These are phyloP conservation scores for Myxozyma udenii DNA, from an alignment of 805 yeast genomes.

Conservation along the genomic window DNA sequence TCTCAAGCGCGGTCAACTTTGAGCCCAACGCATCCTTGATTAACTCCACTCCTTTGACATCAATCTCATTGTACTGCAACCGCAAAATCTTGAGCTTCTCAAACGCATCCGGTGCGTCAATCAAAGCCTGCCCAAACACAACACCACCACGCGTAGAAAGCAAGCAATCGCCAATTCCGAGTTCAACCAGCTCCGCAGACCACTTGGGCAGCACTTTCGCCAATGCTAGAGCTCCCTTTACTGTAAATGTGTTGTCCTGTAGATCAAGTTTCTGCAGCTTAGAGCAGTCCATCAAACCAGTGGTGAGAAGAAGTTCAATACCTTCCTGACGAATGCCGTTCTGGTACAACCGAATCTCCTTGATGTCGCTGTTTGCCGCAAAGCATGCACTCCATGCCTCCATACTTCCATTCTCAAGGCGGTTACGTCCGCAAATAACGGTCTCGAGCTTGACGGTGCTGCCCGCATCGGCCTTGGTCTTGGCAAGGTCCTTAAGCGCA, in stretches of 20 bases:
- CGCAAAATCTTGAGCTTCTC: constrained; percentile 56
- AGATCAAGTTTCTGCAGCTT: constrained; percentile 70
- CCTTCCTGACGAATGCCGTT: constrained; percentile 98
- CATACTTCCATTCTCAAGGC: constrained; percentile 93
- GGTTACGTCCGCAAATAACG: constrained; percentile 93
- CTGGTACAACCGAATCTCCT: constrained; percentile 79
- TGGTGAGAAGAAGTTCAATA: constrained; percentile 63
- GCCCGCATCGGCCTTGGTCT: constrained; percentile 52
- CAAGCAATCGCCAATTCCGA: constrained; percentile 85
- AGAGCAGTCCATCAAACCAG: constrained; percentile 65
- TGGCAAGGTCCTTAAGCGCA: constrained; percentile 69
- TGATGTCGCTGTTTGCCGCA: constrained; percentile 66
- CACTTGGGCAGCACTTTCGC: constrained; percentile 61
- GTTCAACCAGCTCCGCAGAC: constrained; percentile 61
- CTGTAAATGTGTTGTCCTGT: constrained; percentile 93
- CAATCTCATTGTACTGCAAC: constrained; percentile 87
- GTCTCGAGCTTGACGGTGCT: constrained; percentile 50
- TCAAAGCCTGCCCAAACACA: constrained; percentile 43
- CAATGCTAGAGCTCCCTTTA: constrained; percentile 59
- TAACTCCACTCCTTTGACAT: constrained; percentile 57
- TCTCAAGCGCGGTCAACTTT: constrained; percentile 58
- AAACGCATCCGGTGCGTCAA: constrained; percentile 33
- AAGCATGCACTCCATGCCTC: constrained; percentile 80
- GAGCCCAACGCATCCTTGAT: constrained; percentile 52
- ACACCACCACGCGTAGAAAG: constrained; percentile 76